A percentile compares a stretch with the other conserved stretches of the same genome.
Conservation (phyloP, 495 filamentous ascomycete species). For the Penicillium lagena region DNA sequence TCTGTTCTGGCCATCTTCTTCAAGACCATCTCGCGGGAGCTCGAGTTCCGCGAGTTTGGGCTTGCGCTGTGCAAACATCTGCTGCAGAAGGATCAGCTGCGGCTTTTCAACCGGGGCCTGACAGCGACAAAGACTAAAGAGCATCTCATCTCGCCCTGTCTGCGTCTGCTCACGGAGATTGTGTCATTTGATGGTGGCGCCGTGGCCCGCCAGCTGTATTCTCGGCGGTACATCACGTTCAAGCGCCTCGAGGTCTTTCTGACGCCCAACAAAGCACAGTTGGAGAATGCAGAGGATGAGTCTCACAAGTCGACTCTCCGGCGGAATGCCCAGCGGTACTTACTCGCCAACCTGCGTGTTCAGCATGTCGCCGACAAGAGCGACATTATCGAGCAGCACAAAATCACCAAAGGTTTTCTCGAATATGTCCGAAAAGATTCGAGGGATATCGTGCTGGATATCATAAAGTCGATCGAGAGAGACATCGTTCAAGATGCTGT, state of each 20-base stretch:
- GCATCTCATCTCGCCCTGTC: constrained; percentile 74
- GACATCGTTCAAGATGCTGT: constrained; percentile 63
- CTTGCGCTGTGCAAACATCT: constrained; percentile 66
- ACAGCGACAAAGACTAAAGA: constrained; percentile 70
- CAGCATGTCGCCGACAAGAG: constrained; percentile 63
- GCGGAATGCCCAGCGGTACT: constrained; percentile 66
- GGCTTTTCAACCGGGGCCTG: constrained; percentile 64
- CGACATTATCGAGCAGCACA: constrained; percentile 68
- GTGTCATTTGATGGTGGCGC: constrained; percentile 75
- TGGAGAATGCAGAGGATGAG: constrained; percentile 48
- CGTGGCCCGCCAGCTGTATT: constrained; percentile 62
- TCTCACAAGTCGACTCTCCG: constrained; percentile 62
- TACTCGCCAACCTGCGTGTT: constrained; percentile 66
- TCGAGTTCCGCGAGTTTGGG: constrained; percentile 68
- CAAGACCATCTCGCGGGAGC: constrained; percentile 58
- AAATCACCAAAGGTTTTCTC: constrained; percentile 61
- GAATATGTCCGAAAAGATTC: constrained; percentile 67
- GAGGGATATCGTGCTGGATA: constrained; percentile 59
- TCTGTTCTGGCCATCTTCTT: constrained; percentile 72
- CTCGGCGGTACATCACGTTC: constrained; percentile 62
- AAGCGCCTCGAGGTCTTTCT: constrained; percentile 58
- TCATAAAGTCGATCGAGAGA: constrained; percentile 56
- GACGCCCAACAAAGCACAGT: constrained; percentile 33
- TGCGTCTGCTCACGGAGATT: constrained; percentile 74
- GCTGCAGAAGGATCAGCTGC: constrained; percentile 64